Base-by-base conservation (phyloP, 148 eudicot genomes). In the Dianthus caryophyllus region DNA sequence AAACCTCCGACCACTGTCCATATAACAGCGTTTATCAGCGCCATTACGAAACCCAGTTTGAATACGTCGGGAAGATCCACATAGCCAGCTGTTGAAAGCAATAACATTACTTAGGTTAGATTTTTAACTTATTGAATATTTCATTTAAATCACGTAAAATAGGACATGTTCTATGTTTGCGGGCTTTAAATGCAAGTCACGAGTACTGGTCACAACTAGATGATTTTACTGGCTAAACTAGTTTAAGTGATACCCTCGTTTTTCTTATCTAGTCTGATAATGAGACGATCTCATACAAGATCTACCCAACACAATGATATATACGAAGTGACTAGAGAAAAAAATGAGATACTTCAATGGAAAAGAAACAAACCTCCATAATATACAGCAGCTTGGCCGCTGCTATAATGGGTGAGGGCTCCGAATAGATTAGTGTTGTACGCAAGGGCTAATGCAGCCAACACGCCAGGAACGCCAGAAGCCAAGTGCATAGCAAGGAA, bases 301-400 rank as follows among this genome's bases (percentile, higher is more conserved):
- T n/a, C n/a, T n/a, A n/a, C n/a, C n/a, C n/a, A n/a, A n/a, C n/a
- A n/a, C n/a, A 33, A 33, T 2, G 38, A 33, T 33, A 7, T 7
- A n/a, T n/a, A n/a, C n/a, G n/a, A 26, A 25, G 1, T 56, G 33
- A 27, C 46, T 8, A 5, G 12, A 64, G 4, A 27, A 48, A 14
- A 2, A 27, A 24, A 36, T n/a, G 29, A 71, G 27, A 30, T 12
- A 24, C 21, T 27, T 50, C 59, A 53, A 44, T 24, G n/a, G 64
- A 16, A 62, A 43, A 75, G 9, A 30, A 14, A 49, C 62, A 15
- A 48, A 92, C 96, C 98, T 85, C 98, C 98, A 80, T 80, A 92
- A 81, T 92, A 92, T 15, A 92, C 96, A 9, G 98, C 98, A 30
- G 98, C 98, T 73, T 92, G 98, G 61, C 98, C 98, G 71, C 96